Evolutionary conservation across 2,329 filamentous ascomycete genomes (phyloP), one percentile per base, ranked within the genome.

Genomic region (Claviceps arundinis): DNA sequence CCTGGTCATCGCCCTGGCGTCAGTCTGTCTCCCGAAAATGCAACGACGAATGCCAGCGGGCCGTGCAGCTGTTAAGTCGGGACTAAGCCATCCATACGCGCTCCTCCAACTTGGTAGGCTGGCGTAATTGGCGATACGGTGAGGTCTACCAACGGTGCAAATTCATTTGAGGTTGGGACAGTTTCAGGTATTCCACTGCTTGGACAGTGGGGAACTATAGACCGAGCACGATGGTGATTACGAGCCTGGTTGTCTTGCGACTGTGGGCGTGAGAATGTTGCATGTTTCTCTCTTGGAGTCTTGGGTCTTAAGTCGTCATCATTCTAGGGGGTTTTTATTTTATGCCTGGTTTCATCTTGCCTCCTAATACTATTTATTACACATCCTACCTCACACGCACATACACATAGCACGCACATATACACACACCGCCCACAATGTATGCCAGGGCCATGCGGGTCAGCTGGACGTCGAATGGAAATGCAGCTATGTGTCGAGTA

Each of bases 1-100:
- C 75, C 77, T 13, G 78, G 78, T 48, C 77, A 80, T 65, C 75
- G 78, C 63, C 74, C 76, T 44, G 77, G 77, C 46, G 78, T 81
- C 59, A 81, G 71, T 62, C 69, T 81, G 57, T 71, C 70, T 37
- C 72, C 76, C 22, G 78, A 82, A 63, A 76, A 73, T 55, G 69
- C 74, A 55, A 80, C 76, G 68, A 81, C 77, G 54, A 78, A 80
- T 60, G 68, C 70, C 51, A 70, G 69, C 59, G 77, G 77, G 19
- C 70, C 73, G 54, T 82, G 78, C 68, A 73, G 72, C 60, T 82
- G 78, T 68, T 82, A 75, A 58, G 26, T 7, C 37, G 40, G 17
- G 16, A 47, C 43, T 37, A 7, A 4, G 16, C 47, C 26, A 34
- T 34, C 34, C 16, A 22, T 7, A 38, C n/a, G 48, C 40, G 48